Percentiles rank a stretch among this genome's conserved stretches.
These are phyloP conservation scores for Lentinula boryana DNA, from an alignment of 768 basidiomycete genomes.

Conservation along the genomic window DNA sequence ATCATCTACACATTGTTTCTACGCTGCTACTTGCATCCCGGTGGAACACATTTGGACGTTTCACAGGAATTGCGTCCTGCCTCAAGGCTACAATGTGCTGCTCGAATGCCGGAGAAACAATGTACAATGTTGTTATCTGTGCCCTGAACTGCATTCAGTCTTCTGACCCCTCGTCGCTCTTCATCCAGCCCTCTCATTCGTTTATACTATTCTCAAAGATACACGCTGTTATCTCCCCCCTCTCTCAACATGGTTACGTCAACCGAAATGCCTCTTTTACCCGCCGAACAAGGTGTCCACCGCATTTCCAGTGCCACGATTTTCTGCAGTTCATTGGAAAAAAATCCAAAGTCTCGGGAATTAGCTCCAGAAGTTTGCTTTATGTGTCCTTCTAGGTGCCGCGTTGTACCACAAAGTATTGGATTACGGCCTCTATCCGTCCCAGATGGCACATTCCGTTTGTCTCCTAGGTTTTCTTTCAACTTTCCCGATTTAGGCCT, in stretches of 20 bases:
- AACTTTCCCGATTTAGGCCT: constrained; percentile 7
- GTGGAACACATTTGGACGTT: neutral
- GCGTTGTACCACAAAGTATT: constrained; percentile 1
- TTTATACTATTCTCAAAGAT: neutral
- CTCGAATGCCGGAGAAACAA: neutral
- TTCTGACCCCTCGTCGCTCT: neutral
- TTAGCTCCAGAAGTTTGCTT: neutral
- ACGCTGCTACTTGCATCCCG: neutral
- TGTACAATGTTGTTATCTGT: neutral
- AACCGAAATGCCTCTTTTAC: neutral
- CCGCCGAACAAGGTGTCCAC: neutral
- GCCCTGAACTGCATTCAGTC: constrained; percentile 3
- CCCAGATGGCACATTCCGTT: neutral
- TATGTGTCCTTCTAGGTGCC: constrained; percentile 1
- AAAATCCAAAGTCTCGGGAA: neutral
- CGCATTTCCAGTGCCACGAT: neutral
- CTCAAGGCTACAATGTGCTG: constrained; percentile 8
- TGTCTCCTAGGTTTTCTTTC: constrained; percentile 5
- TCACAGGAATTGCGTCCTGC: neutral
- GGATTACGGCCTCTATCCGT: neutral
- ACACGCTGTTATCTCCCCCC: constrained; percentile 6
- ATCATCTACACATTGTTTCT: neutral
- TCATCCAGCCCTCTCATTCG: neutral
- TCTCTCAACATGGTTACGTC: constrained; percentile 3
- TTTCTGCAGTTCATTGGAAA: neutral